Evolutionary conservation across 176 grass and related monocot species (phyloP).

Genomic region (Cenchrus purpureus): DNA sequence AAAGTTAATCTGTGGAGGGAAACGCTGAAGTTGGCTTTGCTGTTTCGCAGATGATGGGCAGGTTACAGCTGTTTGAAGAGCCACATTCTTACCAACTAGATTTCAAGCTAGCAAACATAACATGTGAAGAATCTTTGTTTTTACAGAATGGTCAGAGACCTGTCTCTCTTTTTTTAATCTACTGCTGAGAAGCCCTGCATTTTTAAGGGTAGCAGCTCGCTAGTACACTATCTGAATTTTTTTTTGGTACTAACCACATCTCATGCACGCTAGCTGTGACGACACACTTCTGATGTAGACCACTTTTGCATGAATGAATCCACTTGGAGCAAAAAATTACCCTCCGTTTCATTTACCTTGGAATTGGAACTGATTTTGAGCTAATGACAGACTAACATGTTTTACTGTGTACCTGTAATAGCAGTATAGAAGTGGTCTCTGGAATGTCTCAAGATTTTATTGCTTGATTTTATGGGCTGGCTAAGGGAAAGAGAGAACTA

Average conservation of each 20-base stretch:
- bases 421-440: constrained; percentile 21
- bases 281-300: constrained; percentile 23
- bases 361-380: constrained; percentile 1
- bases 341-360: background rate
- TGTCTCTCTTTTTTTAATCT: constrained; percentile 30
- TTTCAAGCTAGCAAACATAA: constrained; percentile 22
- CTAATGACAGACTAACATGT: constrained; percentile 17
- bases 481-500: constrained; percentile 27
- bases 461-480: constrained; percentile 34
- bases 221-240: constrained; percentile 9
- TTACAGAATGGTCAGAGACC: constrained; percentile 16
- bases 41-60: constrained; percentile 26
- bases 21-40: constrained; percentile 16
- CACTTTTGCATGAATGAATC: constrained; percentile 35
- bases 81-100: constrained; percentile 14
- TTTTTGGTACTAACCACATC: background rate
- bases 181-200: constrained; percentile 24
- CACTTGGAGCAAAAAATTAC: constrained; percentile 1
- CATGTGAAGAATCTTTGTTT: constrained; percentile 24
- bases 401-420: constrained; percentile 19
- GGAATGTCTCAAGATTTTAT: constrained; percentile 4
- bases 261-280: constrained; percentile 27
- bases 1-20: constrained; percentile 20
- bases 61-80: constrained; percentile 24
- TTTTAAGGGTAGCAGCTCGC: constrained; percentile 6